Evolutionary conservation across 495 filamentous ascomycete species (phyloP).

Genomic region (Chaetomium cochliodes): DNA sequence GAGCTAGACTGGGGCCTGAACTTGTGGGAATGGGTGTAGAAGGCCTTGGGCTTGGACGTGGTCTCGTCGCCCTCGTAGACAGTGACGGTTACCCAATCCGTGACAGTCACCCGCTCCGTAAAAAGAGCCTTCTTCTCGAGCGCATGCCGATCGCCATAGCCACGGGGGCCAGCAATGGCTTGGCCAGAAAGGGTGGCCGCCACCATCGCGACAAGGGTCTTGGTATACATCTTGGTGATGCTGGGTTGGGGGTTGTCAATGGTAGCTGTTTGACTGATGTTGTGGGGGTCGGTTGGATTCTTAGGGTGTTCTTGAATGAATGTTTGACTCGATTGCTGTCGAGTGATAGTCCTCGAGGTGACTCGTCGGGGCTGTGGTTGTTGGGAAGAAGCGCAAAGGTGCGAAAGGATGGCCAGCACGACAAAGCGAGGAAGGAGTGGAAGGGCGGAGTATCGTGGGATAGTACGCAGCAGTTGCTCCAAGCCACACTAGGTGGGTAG

Average conservation of each 20-base stretch:
- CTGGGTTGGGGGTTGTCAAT: not conserved
- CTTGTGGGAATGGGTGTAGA: constrained; percentile 24
- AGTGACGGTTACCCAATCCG: constrained; percentile 38
- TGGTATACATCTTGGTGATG: constrained; percentile 33
- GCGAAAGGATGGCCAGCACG: constrained; percentile 30
- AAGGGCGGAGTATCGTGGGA: not conserved
- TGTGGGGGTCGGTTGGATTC: not conserved
- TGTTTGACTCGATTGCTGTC: constrained; percentile 14
- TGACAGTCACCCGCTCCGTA: constrained; percentile 36
- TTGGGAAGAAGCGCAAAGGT: constrained; percentile 21
- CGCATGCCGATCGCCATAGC: constrained; percentile 28
- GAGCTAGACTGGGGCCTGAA: constrained; percentile 14
- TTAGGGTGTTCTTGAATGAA: constrained; percentile 2
- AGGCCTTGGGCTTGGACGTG: constrained; percentile 15
- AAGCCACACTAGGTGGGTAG: constrained; percentile 9
- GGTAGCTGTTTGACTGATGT: not conserved
- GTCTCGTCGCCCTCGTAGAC: constrained; percentile 22
- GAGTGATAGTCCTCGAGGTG: not conserved
- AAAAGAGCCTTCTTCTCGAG: constrained; percentile 35
- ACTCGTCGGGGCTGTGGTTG: constrained; percentile 7
- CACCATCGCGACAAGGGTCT: constrained; percentile 31
- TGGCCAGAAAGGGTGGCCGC: constrained; percentile 34
- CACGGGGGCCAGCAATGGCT: constrained; percentile 29
- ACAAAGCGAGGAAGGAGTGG: constrained; percentile 34
- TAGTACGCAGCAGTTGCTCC: constrained; percentile 11